Conservation (phyloP, 2,329 filamentous ascomycete species). For the Fusarium miscanthi region DNA sequence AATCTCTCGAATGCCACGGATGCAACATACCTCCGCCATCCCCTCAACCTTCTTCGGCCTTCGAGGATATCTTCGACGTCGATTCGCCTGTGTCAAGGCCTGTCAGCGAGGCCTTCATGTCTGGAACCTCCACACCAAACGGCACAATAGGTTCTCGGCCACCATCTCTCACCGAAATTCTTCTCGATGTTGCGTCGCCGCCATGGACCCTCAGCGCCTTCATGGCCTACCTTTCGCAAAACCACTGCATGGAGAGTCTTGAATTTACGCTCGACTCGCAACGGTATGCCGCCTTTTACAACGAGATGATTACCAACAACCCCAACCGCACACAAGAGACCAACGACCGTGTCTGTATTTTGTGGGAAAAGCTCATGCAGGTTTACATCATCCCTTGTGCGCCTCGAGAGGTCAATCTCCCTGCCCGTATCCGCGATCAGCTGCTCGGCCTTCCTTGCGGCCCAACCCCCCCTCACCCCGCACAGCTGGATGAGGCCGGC, state of each 20-base stretch:
- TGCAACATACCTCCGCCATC: slow-evolving; percentile 57
- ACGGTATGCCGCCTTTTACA: slow-evolving; percentile 75
- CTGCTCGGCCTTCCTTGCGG: slow-evolving; percentile 70
- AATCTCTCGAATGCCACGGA: slow-evolving; percentile 57
- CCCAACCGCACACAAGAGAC: slow-evolving; percentile 54
- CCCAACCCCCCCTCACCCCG: slow-evolving; percentile 76
- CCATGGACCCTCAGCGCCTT: slow-evolving; percentile 94
- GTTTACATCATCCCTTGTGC: slow-evolving; percentile 90
- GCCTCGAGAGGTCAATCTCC: slow-evolving; percentile 90
- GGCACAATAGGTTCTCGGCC: slow-evolving; percentile 50
- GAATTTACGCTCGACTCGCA: slow-evolving; percentile 97
- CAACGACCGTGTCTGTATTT: slow-evolving; percentile 75
- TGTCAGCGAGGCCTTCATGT: slow-evolving; percentile 60
- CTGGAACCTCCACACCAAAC: slow-evolving; percentile 53
- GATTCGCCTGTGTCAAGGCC: slow-evolving; percentile 58
- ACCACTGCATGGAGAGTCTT: slow-evolving; percentile 94
- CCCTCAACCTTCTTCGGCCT: slow-evolving; percentile 57
- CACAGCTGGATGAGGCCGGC: slow-evolving; percentile 82
- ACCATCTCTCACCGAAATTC: slow-evolving; percentile 86
- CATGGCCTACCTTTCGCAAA: slow-evolving; percentile 96
- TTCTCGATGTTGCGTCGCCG: slow-evolving; percentile 84
- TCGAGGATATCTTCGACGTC: slow-evolving; percentile 60
- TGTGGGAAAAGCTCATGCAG: slow-evolving; percentile 90
- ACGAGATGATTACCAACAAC: slow-evolving; percentile 54
- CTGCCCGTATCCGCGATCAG: slow-evolving; percentile 83